Evolutionary conservation across 192 early-diverging fungal genomes (phyloP), one percentile per base, ranked within the genome.

Genomic region (Coemansia sp.): DNA sequence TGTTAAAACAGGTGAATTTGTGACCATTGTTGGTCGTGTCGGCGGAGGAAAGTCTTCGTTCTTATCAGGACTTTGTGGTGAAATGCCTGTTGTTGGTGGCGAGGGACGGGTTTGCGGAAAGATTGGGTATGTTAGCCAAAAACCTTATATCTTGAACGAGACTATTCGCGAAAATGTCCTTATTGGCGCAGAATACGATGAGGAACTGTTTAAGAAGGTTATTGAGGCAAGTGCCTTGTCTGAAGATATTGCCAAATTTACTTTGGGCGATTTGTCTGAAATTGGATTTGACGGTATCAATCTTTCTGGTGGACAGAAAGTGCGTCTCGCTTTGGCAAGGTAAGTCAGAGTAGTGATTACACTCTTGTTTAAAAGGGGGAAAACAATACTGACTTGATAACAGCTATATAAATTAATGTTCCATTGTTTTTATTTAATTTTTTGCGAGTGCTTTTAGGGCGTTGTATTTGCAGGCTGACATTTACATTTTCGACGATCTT

Each of bases 1-100:
- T 1, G 62, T 93, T 44, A 81, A 75, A 9, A 74, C 79, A 0
- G 85, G 84, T 17, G 84, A 86, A 18, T 82, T 85, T 51, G 80
- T 89, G 43, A 85, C 85, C n/a, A 76, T 93, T 2, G 87, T 93
- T 23, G 91, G 93, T 4, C 72, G 91, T 0, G 83, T 89, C n/a
- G 91, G 91, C 17, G 82, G 87, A 10, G 86, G 87, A 3, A 90
- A 88, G 43, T 73, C 69, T 17, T 81, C 78, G 41, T 69, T 92
- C 48, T 59, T 91, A 11, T 60, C 64, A 0, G 67, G 84, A 0
- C 60, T 91, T 7, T 89, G 91, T 51, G 79, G 88, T 9, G 94
- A 98, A 67, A 95, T 93, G 87, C 84, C 87, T 27, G 76, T 85
- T 50, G 41, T 74, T 3, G 50, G 50, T 17, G 92, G 91, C 5